Evolutionary conservation across 768 basidiomycete species (phyloP), one percentile per base, ranked within the genome.

Genomic region (Tricholoma furcatifolium): DNA sequence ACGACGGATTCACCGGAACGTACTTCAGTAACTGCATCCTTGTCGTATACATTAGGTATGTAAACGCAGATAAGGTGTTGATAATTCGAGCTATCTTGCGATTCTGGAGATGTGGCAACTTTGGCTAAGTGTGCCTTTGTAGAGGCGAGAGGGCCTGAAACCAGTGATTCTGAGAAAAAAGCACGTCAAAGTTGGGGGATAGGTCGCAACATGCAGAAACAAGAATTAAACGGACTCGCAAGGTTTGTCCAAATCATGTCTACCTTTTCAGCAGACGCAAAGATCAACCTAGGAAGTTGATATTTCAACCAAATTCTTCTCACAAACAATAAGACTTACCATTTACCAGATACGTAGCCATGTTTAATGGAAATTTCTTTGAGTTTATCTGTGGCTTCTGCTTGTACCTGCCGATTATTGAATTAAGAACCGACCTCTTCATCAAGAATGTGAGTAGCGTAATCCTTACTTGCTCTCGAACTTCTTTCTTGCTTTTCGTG

Each of bases 51-150:
- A 63, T 91, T 71, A 3, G 88, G 86, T 17, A 90, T 63, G 59
- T 89, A 90, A 14, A 91, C 58, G 59, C 87, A 88, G 27, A 91
- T 80, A 23, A 88, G 67, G 61, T 88, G 88, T 57, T 82, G 82
- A 47, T 81, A 67, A 31, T 79, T 74, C 17, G 79, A 63, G 14
- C 54, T 71, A 44, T 80, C 78, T 41, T 68, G 66, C 7, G 47
- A 54, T 46, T 70, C 65, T 0, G 83, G 78, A 21, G 76, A 80
- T 1, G 88, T 91, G 2, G 88, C 74, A 6, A 88, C 88, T 65
- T 89, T 90, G 12, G 81, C 76, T 27, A 74, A 60, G 53, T 63
- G 74, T 17, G 81, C 84, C n/a, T 70, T 58, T 6, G 88, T 88
- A 1, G 74, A 68, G 1, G 82, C 71, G 4, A 91, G 70, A 15